A percentile compares a stretch with the other conserved stretches of the same genome.
Evolutionary conservation across 2,329 filamentous ascomycete species (phyloP).

Genomic region (Trichoderma simmonsii): DNA sequence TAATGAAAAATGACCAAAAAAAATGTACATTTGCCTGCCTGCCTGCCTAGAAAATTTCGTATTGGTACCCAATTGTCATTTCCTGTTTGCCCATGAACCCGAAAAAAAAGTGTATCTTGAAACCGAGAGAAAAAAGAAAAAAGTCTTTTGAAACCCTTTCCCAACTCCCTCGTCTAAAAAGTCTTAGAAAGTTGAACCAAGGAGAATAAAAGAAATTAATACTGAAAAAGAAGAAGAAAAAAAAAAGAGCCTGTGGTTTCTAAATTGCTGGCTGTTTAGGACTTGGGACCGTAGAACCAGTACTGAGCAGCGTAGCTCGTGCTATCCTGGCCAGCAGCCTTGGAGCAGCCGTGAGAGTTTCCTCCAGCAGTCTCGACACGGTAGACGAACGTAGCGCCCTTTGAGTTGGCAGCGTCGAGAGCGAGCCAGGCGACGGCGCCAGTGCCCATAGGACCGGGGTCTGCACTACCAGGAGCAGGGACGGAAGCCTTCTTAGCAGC

Average conservation of each 20-base stretch:
- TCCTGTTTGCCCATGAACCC: not conserved
- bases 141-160: not conserved
- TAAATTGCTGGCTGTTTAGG: conserved; percentile 20
- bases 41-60: not conserved
- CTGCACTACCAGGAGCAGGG: conserved; percentile 49
- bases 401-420: conserved; percentile 41
- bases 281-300: conserved; percentile 48
- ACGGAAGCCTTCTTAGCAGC: conserved; percentile 49
- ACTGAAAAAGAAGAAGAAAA: not conserved
- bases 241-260: not conserved
- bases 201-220: not conserved
- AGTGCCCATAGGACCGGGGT: conserved; percentile 45
- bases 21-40: not conserved
- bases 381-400: conserved; percentile 45
- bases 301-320: conserved; percentile 56
- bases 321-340: conserved; percentile 43
- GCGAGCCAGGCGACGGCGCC: conserved; percentile 56
- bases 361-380: conserved; percentile 56
- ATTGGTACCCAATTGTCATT: not conserved
- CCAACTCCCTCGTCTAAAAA: not conserved
- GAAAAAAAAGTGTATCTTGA: not conserved
- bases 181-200: not conserved
- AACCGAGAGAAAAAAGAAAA: not conserved
- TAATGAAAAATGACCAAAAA: not conserved
- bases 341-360: conserved; percentile 40